Evolutionary conservation across 345 rosid species (phyloP).

Genomic region (Populus tremula): DNA sequence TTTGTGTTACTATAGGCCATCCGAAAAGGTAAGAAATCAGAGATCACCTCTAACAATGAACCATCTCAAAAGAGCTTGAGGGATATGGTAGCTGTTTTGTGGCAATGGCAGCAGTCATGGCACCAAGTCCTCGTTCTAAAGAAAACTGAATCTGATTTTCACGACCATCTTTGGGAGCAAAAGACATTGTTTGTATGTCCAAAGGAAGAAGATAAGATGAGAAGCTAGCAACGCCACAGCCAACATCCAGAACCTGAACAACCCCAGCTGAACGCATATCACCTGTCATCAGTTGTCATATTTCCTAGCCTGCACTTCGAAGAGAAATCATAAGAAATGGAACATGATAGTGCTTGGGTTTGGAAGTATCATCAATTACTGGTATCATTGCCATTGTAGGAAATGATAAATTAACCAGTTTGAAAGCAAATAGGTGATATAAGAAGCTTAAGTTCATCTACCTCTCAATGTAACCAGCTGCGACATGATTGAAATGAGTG

Average conservation of each 20-base stretch:
- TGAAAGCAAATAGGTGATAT: not conserved
- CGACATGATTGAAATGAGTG: slow-evolving; percentile 95
- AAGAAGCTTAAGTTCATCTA: slow-evolving; percentile 15
- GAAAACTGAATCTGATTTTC: slow-evolving; percentile 99
- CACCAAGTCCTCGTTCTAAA: slow-evolving; percentile 83
- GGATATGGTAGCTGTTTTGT: slow-evolving; percentile 91
- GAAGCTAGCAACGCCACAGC: slow-evolving; percentile 98
- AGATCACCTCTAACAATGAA: slow-evolving; percentile 73
- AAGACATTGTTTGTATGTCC: slow-evolving; percentile 85
- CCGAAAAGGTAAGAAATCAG: not conserved
- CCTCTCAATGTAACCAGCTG: slow-evolving; percentile 89
- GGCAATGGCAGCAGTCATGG: slow-evolving; percentile 81
- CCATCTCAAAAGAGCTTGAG: slow-evolving; percentile 85
- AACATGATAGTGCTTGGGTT: not conserved
- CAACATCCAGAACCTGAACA: slow-evolving; percentile 84
- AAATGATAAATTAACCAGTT: not conserved
- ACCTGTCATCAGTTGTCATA: slow-evolving; percentile 70
- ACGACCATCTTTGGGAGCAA: slow-evolving; percentile 92
- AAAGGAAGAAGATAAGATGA: slow-evolving; percentile 85
- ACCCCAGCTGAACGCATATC: slow-evolving; percentile 87
- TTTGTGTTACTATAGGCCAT: not conserved
- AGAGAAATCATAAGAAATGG: not conserved
- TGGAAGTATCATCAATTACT: not conserved
- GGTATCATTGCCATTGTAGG: not conserved
- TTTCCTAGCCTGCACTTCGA: slow-evolving; percentile 61